A percentile compares a stretch with the other conserved stretches of the same genome.
phyloP scores from a whole-genome alignment of 352 stramenopile genomes.

The Pythium aphanidermatum region DNA sequence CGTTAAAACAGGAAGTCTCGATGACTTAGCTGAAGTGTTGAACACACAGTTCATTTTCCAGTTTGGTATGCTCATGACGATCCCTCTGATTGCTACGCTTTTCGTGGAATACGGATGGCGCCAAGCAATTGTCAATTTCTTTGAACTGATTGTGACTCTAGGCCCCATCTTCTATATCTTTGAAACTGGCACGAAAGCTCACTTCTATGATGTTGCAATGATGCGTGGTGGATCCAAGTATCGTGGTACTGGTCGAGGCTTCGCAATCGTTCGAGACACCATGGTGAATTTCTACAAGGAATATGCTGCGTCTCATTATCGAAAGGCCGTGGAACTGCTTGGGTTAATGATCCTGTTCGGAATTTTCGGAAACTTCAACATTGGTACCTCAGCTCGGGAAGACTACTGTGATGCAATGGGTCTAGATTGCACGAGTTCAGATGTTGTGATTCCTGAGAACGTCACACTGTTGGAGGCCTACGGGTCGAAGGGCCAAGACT shows the following conservation, averaged over 20 bases:
- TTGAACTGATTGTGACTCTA: constrained; percentile 79
- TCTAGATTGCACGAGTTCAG: constrained; percentile 42
- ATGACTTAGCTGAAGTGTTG: constrained; percentile 68
- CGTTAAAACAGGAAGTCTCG: constrained; percentile 62
- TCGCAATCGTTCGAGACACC: constrained; percentile 81
- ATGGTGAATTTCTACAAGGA: constrained; percentile 85
- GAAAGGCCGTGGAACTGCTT: constrained; percentile 75
- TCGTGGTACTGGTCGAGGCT: constrained; percentile 73
- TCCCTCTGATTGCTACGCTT: constrained; percentile 75
- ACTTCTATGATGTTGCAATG: constrained; percentile 83
- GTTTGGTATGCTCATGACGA: constrained; percentile 87
- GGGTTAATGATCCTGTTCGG: constrained; percentile 80
- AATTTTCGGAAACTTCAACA: constrained; percentile 70
- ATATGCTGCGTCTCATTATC: constrained; percentile 79
- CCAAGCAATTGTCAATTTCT: constrained; percentile 72
- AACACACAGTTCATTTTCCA: constrained; percentile 88
- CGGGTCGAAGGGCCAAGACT: constrained; percentile 81
- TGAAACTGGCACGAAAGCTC: constrained; percentile 77
- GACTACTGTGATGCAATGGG: constrained; percentile 51
- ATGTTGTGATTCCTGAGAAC: constrained; percentile 53
- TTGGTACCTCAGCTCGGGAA: constrained; percentile 45
- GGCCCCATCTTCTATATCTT: constrained; percentile 86
- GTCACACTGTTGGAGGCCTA: constrained; percentile 72
- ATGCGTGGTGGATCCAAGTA: constrained; percentile 87
- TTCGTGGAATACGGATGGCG: constrained; percentile 83